Percentiles rank a stretch among this genome's conserved stretches.
These are phyloP conservation scores for Chaetomium fimeti DNA, from an alignment of 495 filamentous ascomycete genomes.

Conservation along the genomic window DNA sequence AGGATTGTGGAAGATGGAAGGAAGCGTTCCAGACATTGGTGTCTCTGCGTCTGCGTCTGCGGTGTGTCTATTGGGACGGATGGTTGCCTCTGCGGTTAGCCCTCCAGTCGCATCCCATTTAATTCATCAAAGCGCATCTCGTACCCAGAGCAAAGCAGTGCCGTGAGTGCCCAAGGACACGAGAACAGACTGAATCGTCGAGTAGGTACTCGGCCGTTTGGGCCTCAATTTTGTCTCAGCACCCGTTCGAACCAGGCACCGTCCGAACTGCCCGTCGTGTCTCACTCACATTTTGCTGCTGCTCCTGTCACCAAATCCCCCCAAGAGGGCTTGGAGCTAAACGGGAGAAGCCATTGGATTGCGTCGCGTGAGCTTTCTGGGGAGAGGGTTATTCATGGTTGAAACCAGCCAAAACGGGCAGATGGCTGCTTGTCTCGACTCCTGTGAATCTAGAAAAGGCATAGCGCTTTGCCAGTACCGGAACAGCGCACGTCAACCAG, in stretches of 20 bases:
- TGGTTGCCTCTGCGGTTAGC: conserved; percentile 8
- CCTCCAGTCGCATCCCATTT: background rate
- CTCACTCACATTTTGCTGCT: background rate
- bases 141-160: background rate
- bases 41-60: background rate
- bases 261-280: background rate
- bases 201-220: conserved; percentile 10
- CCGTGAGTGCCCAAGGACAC: background rate
- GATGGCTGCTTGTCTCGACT: background rate
- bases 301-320: background rate
- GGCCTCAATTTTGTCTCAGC: conserved; percentile 7
- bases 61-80: background rate
- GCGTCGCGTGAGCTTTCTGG: background rate
- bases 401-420: conserved; percentile 7
- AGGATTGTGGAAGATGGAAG: conserved; percentile 22
- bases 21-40: conserved; percentile 12
- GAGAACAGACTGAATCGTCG: background rate
- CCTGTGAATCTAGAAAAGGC: background rate
- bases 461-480: background rate
- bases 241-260: background rate
- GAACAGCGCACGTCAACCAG: background rate
- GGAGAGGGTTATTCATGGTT: background rate
- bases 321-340: background rate
- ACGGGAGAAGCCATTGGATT: too few relatives aligned
- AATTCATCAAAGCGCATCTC: too few relatives aligned